Conservation (phyloP, 1,284 basidiomycete genomes). For the Tetrapyrgos nigripes region DNA sequence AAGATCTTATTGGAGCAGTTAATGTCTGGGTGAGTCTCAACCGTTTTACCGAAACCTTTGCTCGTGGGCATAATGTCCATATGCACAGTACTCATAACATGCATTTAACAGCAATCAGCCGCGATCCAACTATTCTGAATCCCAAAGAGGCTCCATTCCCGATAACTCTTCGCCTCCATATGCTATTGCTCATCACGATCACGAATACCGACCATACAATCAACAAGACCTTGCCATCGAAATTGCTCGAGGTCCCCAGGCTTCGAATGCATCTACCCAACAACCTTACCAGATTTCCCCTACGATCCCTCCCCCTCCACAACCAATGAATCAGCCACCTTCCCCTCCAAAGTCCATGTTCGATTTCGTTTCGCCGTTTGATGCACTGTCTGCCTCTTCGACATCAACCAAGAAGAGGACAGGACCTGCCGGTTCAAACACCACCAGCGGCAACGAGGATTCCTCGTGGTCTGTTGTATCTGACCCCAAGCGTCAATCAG, state of each 20-base stretch:
- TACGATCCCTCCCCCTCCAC: slow-evolving; percentile 26
- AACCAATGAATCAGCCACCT: slow-evolving; percentile 59
- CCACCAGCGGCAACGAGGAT: slow-evolving; percentile 60
- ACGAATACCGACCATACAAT: slow-evolving; percentile 52
- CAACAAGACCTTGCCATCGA: slow-evolving; percentile 44
- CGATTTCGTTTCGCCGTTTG: slow-evolving; percentile 83
- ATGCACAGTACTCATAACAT: neutral
- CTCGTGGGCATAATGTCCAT: neutral
- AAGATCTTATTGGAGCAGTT: slow-evolving; percentile 79
- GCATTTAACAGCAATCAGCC: slow-evolving; percentile 49
- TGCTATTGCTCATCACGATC: slow-evolving; percentile 44
- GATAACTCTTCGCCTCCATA: slow-evolving; percentile 57
- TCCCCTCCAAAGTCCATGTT: slow-evolving; percentile 81
- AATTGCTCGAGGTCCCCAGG: slow-evolving; percentile 37
- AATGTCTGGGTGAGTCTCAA: slow-evolving; percentile 73
- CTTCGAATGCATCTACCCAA: slow-evolving; percentile 25
- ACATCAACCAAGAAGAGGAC: slow-evolving; percentile 68
- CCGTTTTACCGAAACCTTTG: slow-evolving; percentile 16
- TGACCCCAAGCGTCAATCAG: slow-evolving; percentile 79
- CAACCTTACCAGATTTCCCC: slow-evolving; percentile 23
- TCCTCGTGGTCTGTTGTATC: slow-evolving; percentile 52
- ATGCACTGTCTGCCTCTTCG: slow-evolving; percentile 61
- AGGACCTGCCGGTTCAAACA: slow-evolving; percentile 45
- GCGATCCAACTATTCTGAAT: slow-evolving; percentile 62
- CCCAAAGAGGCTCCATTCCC: slow-evolving; percentile 47